A percentile compares a stretch with the other conserved stretches of the same genome.
Conservation (phyloP, 2,329 filamentous ascomycete genomes). For the Fusarium tuaranense region DNA sequence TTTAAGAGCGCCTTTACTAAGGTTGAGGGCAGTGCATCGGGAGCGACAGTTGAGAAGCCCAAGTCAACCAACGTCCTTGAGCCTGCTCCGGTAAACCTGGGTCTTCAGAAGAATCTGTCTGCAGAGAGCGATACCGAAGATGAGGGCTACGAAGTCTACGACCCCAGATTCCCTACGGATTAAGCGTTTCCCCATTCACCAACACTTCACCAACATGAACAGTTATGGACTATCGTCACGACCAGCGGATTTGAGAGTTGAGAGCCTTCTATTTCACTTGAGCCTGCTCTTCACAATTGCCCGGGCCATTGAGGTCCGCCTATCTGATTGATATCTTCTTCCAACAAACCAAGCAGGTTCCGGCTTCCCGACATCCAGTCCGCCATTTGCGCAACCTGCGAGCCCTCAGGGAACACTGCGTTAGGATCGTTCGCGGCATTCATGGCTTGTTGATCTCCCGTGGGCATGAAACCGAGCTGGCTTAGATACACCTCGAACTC, state of each 20-base stretch:
- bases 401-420: conserved; percentile 39
- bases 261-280: conserved; percentile 9
- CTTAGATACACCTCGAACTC: conserved; percentile 75
- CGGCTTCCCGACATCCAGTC: conserved; percentile 76
- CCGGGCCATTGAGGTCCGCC: conserved; percentile 51
- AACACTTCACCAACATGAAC: neutral
- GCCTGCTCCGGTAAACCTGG: conserved; percentile 31
- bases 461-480: conserved; percentile 70
- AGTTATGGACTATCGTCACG: neutral
- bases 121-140: conserved; percentile 75
- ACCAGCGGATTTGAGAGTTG: neutral
- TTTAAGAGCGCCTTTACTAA: conserved; percentile 82
- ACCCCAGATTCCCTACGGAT: conserved; percentile 70
- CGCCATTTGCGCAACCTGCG: conserved; percentile 62
- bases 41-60: conserved; percentile 56
- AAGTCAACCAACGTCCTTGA: conserved; percentile 44
- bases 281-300: conserved; percentile 29
- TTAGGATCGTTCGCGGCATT: conserved; percentile 29
- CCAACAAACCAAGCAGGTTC: conserved; percentile 73
- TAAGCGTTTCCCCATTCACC: conserved; percentile 52
- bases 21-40: conserved; percentile 53
- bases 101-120: conserved; percentile 37
- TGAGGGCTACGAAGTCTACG: conserved; percentile 77
- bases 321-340: conserved; percentile 68
- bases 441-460: conserved; percentile 47